Evolutionary conservation across 2,329 filamentous ascomycete species (phyloP).

Genomic region (Clonostachys solani): DNA sequence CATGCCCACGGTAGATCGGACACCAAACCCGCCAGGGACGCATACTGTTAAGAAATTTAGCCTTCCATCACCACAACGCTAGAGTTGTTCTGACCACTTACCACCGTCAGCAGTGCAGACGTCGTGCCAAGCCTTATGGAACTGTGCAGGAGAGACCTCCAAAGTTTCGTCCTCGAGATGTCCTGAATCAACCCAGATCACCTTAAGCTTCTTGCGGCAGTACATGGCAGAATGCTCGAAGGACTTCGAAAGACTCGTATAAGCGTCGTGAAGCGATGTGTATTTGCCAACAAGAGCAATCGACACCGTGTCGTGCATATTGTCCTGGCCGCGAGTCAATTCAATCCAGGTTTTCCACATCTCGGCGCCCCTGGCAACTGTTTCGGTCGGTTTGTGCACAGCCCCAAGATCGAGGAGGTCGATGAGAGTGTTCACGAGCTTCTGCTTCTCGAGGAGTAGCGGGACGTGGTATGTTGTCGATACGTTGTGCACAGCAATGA

Average conservation of each 20-base stretch:
- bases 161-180: conserved; percentile 69
- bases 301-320: conserved; percentile 53
- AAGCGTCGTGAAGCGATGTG: conserved; percentile 72
- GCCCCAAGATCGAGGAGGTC: conserved; percentile 61
- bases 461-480: conserved; percentile 92
- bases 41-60: conserved; percentile 17
- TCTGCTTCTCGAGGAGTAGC: conserved; percentile 81
- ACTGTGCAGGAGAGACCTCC: conserved; percentile 62
- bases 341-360: background rate
- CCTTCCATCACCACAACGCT: too few species aligned
- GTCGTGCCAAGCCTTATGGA: conserved; percentile 81
- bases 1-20: conserved; percentile 85
- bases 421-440: conserved; percentile 64
- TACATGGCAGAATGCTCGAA: conserved; percentile 91
- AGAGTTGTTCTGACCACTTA: background rate
- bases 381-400: conserved; percentile 29
- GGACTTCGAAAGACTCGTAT: conserved; percentile 50
- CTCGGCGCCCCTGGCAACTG: background rate
- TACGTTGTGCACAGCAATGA: conserved; percentile 87
- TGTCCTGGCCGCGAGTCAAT: background rate
- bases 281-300: conserved; percentile 96
- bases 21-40: conserved; percentile 75
- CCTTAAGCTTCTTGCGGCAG: conserved; percentile 72
- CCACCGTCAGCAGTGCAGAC: conserved; percentile 67
- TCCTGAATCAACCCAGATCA: conserved; percentile 81